phyloP scores from a whole-genome alignment of 495 filamentous ascomycete species.

The Letharia lupina region DNA sequence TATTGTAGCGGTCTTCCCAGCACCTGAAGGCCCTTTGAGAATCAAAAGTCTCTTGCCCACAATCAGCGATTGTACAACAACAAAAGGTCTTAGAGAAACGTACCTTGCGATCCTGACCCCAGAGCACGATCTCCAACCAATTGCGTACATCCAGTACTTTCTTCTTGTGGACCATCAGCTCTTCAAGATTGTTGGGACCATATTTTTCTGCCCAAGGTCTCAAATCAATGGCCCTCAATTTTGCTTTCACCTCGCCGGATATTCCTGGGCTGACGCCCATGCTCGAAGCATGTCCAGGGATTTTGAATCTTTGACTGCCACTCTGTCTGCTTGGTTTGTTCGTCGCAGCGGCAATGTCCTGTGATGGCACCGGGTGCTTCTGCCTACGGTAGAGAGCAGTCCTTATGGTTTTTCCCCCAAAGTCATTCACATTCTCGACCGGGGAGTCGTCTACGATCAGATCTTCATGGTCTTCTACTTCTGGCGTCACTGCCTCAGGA shows the following conservation, averaged over 20 bases:
- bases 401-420: constrained; percentile 14
- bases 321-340: background rate
- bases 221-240: constrained; percentile 15
- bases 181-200: constrained; percentile 60
- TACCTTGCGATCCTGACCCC: constrained; percentile 44
- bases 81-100: constrained; percentile 10
- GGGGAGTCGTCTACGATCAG: constrained; percentile 36
- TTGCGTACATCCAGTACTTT: constrained; percentile 79
- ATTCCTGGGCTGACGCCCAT: background rate
- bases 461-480: constrained; percentile 31
- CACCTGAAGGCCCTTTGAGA: constrained; percentile 84
- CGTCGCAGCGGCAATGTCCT: background rate
- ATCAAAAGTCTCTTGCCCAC: constrained; percentile 62
- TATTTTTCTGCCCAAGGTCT: constrained; percentile 84
- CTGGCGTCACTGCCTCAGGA: background rate
- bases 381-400: constrained; percentile 20
- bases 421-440: constrained; percentile 26
- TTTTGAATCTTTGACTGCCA: constrained; percentile 22
- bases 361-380: constrained; percentile 13
- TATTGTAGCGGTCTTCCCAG: constrained; percentile 85
- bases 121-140: constrained; percentile 71
- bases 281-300: background rate
- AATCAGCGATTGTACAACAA: constrained; percentile 8
- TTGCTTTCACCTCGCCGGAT: background rate
- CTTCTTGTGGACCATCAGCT: constrained; percentile 84